These are phyloP conservation scores for Azolla pinnata DNA, from an alignment of 75 land plant species.

Conservation along the genomic window DNA sequence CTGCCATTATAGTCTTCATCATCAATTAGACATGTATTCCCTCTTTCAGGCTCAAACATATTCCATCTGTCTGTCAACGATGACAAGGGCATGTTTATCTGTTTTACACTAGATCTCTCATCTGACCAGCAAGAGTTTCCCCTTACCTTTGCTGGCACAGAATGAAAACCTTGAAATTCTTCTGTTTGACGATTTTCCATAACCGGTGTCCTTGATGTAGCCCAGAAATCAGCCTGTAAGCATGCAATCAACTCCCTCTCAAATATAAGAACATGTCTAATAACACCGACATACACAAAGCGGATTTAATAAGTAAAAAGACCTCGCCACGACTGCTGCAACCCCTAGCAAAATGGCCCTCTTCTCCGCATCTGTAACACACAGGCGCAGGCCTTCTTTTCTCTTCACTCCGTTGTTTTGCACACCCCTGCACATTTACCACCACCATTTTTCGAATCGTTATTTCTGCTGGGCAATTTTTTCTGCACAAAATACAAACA, in stretches of 20 bases:
- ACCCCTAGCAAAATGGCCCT: constrained; percentile 87
- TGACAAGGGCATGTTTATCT: neutral
- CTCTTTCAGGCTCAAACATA: neutral
- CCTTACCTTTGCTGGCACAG: neutral
- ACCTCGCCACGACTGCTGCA: constrained; percentile 47
- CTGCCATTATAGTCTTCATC: neutral
- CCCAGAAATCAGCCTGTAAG: constrained; percentile 6
- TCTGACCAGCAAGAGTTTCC: too few relatives aligned
- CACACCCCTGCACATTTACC: constrained; percentile 37
- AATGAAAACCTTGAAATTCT: constrained; percentile 1
- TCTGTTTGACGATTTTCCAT: neutral
- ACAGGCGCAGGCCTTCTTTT: constrained; percentile 12
- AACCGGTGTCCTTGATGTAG: neutral
- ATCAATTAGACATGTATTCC: neutral
- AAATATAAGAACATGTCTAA: neutral
- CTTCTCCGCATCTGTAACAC: constrained; percentile 76
- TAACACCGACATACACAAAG: neutral
- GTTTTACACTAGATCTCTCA: neutral
- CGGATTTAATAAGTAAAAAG: neutral
- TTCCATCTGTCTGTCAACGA: constrained; percentile 2
- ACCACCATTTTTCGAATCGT: too few relatives aligned
- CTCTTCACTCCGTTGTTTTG: constrained; percentile 20
- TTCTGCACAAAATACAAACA: neutral
- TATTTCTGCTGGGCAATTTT: too few relatives aligned
- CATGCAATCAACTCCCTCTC: neutral